These are phyloP conservation scores for Erythrobasidium yunnanense DNA, from an alignment of 768 basidiomycete species.

Conservation along the genomic window DNA sequence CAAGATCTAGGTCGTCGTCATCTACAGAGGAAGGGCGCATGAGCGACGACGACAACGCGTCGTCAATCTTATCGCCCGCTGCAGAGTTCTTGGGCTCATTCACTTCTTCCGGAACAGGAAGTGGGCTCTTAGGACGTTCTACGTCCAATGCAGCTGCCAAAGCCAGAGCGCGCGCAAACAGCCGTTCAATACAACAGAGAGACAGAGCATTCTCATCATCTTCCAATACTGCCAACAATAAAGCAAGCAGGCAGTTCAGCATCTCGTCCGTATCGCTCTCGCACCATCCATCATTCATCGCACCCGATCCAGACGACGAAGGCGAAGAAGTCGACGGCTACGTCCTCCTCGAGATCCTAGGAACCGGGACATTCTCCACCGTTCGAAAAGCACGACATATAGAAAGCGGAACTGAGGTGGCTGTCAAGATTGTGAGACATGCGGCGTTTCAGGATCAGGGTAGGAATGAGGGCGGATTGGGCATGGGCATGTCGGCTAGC, in stretches of 20 bases:
- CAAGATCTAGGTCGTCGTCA: too few species aligned
- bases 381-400: slow-evolving; percentile 30
- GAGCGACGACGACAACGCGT: background rate
- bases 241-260: too few species aligned
- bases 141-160: too few species aligned
- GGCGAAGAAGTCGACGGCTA: slow-evolving; percentile 31
- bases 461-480: background rate
- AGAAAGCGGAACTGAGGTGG: slow-evolving; percentile 25
- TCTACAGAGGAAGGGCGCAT: background rate
- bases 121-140: too few species aligned
- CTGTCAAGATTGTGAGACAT: slow-evolving; percentile 37
- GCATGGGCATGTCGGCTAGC: background rate
- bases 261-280: too few species aligned
- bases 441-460: background rate
- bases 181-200: too few species aligned
- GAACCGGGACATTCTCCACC: slow-evolving; percentile 31
- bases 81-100: slow-evolving; percentile 24
- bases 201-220: too few species aligned
- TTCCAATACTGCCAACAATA: too few species aligned
- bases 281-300: slow-evolving; percentile 7
- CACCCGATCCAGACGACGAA: slow-evolving; percentile 25
- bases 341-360: slow-evolving; percentile 30
- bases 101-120: slow-evolving; percentile 4
- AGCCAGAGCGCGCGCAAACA: too few species aligned
- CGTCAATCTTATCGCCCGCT: background rate